Percentiles rank a stretch among this genome's conserved stretches.
These are phyloP conservation scores for Fagopyrum esculentum DNA, from an alignment of 148 eudicot species.

Conservation along the genomic window DNA sequence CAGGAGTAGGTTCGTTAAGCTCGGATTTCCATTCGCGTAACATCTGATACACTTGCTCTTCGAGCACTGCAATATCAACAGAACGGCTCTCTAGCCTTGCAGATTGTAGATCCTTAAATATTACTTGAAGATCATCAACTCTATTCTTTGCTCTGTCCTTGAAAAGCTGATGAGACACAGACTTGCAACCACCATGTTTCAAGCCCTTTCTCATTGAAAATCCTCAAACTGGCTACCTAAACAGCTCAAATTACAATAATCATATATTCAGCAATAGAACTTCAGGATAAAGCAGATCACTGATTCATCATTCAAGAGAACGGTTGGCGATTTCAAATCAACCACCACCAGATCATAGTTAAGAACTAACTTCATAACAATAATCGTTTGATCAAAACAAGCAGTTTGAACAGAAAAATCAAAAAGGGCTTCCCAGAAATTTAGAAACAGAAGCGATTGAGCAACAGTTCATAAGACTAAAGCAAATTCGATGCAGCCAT, in stretches of 20 bases:
- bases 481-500: neutral
- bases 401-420: neutral
- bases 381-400: neutral
- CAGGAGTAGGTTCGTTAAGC: conserved; percentile 91
- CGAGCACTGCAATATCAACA: conserved; percentile 57
- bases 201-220: conserved; percentile 64
- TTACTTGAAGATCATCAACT: conserved; percentile 91
- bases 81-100: conserved; percentile 84
- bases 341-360: neutral
- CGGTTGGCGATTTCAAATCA: neutral
- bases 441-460: neutral
- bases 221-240: neutral
- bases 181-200: conserved; percentile 69
- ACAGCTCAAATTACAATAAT: neutral
- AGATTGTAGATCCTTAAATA: conserved; percentile 77
- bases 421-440: neutral
- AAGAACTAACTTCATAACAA: neutral
- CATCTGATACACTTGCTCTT: conserved; percentile 94
- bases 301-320: neutral
- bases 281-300: neutral
- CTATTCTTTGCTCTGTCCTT: conserved; percentile 91
- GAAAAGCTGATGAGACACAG: conserved; percentile 71
- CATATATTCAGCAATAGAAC: neutral
- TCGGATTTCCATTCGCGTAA: conserved; percentile 90
- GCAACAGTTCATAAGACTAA: neutral